phyloP scores from a whole-genome alignment of 2,329 filamentous ascomycete genomes.

The Alternaria sp. region DNA sequence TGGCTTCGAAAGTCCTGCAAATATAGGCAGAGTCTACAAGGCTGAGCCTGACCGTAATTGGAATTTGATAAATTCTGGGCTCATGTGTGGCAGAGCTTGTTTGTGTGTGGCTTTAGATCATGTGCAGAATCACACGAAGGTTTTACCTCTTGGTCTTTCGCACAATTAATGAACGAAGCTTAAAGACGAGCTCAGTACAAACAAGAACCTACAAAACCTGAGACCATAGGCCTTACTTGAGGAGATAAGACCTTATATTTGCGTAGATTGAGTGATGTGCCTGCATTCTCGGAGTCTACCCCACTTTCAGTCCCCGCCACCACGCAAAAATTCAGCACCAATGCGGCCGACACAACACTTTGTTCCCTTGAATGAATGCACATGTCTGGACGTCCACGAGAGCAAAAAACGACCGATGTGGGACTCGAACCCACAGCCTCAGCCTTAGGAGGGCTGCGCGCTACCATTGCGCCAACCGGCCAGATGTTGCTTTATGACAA shows the following conservation, averaged over 20 bases:
- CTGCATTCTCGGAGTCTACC: neutral
- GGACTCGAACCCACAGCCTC: conserved; percentile 50
- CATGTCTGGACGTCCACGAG: neutral
- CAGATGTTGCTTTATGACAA: conserved; percentile 15
- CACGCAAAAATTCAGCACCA: neutral
- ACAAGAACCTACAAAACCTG: too few species aligned
- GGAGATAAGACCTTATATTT: too few species aligned
- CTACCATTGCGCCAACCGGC: conserved; percentile 50
- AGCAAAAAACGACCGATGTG: conserved; percentile 39
- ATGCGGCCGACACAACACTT: neutral
- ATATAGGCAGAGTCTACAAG: neutral
- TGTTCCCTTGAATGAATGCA: neutral
- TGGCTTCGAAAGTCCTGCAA: fast-evolving
- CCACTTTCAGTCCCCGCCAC: neutral
- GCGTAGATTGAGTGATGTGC: too few species aligned
- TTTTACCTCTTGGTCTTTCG: neutral
- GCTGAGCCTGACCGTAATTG: neutral
- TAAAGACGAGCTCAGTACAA: too few species aligned
- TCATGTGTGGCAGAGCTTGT: neutral
- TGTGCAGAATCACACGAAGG: neutral
- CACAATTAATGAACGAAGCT: too few species aligned
- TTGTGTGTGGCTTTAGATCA: neutral
- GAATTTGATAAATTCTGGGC: neutral
- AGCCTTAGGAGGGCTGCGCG: conserved; percentile 50
- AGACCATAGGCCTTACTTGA: too few species aligned